These are phyloP conservation scores for Eimeria necatrix DNA, from an alignment of 169 alveolate species.

Conservation along the genomic window DNA sequence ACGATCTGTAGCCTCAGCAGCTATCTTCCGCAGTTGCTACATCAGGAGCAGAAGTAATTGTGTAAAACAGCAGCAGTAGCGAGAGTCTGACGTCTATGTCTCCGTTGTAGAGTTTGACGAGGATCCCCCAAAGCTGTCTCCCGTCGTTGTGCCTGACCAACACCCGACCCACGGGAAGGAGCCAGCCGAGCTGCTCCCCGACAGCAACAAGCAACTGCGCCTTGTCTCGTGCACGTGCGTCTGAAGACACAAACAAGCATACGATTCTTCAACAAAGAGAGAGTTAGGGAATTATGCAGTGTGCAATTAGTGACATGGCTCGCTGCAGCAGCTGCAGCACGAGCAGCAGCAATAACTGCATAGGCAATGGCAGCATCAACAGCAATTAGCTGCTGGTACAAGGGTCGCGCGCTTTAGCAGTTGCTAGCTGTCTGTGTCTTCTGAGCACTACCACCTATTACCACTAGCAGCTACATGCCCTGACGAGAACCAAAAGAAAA, in stretches of 20 bases:
- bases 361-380: too few species aligned
- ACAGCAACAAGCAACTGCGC: not conserved
- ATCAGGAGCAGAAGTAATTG: not conserved
- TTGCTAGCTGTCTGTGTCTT: too few species aligned
- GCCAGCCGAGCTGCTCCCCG: not conserved
- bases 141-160: not conserved
- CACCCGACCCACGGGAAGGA: not conserved
- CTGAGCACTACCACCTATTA: too few species aligned
- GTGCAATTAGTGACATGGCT: too few species aligned
- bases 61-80: slow-evolving; percentile 43
- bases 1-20: not conserved
- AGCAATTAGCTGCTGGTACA: too few species aligned
- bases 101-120: not conserved
- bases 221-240: not conserved
- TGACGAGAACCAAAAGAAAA: too few species aligned
- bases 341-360: too few species aligned
- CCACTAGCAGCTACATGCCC: too few species aligned
- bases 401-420: too few species aligned
- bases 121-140: slow-evolving; percentile 1
- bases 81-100: not conserved
- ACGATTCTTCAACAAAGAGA: not conserved
- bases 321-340: too few species aligned
- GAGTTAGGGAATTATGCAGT: not conserved
- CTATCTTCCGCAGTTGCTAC: not conserved
- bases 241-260: not conserved